A percentile compares a stretch with the other conserved stretches of the same genome.
phyloP scores from a whole-genome alignment of 345 rosid species.

The Limnanthes douglasii region DNA sequence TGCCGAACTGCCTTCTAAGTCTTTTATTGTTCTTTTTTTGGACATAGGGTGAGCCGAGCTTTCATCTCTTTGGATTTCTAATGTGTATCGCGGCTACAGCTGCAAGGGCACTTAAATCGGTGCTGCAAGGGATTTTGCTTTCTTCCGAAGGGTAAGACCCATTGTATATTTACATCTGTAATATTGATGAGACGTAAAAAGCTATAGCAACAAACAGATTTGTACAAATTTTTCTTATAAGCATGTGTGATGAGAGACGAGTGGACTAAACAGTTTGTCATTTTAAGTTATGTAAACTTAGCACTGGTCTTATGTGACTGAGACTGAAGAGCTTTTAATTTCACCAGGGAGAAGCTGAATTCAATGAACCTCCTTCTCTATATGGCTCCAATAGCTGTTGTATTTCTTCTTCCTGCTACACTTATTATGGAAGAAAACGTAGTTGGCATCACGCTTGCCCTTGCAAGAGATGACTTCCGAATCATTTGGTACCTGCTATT shows the following conservation, averaged over 20 bases:
- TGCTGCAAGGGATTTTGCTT: slow-evolving; percentile 58
- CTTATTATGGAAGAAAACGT: slow-evolving; percentile 39
- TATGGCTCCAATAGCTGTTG: slow-evolving; percentile 42
- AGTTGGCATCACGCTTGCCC: slow-evolving; percentile 18
- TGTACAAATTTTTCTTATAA: neutral
- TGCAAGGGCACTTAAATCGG: slow-evolving; percentile 68
- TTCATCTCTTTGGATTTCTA: slow-evolving; percentile 53
- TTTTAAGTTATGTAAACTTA: slow-evolving; percentile 9
- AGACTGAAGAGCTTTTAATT: too few relatives aligned
- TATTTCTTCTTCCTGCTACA: slow-evolving; percentile 34
- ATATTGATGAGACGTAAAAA: too few relatives aligned
- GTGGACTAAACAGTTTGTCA: slow-evolving; percentile 3
- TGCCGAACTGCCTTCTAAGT: neutral
- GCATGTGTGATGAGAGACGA: neutral
- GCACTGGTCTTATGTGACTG: too few relatives aligned
- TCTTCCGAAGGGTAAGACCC: slow-evolving; percentile 52
- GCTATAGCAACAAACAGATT: neutral
- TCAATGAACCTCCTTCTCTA: slow-evolving; percentile 42
- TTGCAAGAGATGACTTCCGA: slow-evolving; percentile 34
- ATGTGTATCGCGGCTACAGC: slow-evolving; percentile 63
- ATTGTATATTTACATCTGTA: neutral
- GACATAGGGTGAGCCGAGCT: slow-evolving; percentile 57
- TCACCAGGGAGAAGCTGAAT: slow-evolving; percentile 38
- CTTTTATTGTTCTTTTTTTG: slow-evolving; percentile 4
- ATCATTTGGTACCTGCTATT: slow-evolving; percentile 34